Evolutionary conservation across 257 asterid species (phyloP).

Genomic region (Scutellaria minor): DNA sequence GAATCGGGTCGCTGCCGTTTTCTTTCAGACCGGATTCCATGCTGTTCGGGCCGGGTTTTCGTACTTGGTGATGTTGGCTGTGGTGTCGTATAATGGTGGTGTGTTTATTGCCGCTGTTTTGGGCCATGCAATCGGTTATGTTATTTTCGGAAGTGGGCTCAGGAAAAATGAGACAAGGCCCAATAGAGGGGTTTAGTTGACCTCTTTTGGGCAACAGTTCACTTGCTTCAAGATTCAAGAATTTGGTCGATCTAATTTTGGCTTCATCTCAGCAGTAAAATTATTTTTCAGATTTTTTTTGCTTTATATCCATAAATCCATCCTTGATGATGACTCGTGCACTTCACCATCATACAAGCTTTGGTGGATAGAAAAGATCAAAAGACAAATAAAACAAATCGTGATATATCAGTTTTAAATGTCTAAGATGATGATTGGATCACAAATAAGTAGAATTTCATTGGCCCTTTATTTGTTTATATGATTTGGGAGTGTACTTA

Average conservation of each 20-base stretch:
- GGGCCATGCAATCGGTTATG: constrained; percentile 76
- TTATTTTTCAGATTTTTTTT: neutral
- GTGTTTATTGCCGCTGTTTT: constrained; percentile 64
- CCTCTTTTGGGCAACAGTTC: neutral
- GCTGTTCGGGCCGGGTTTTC: constrained; percentile 77
- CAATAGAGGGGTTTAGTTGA: neutral
- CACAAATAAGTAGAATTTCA: too few species aligned
- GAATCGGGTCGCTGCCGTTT: constrained; percentile 48
- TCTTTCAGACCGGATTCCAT: constrained; percentile 60
- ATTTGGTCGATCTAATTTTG: neutral
- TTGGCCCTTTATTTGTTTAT: too few species aligned
- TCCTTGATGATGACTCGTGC: neutral
- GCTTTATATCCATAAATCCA: neutral
- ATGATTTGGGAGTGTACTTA: neutral
- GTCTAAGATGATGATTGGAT: too few species aligned
- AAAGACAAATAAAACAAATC: neutral
- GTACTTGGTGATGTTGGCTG: constrained; percentile 74
- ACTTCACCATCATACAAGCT: neutral
- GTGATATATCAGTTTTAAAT: too few species aligned
- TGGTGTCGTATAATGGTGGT: constrained; percentile 78
- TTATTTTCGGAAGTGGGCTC: constrained; percentile 59
- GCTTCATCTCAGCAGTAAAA: neutral
- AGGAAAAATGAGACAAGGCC: constrained; percentile 37
- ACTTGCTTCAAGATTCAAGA: neutral
- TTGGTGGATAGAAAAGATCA: neutral